phyloP scores from a whole-genome alignment of 2,329 filamentous ascomycete species.

The Neofusicoccum cordaticola region DNA sequence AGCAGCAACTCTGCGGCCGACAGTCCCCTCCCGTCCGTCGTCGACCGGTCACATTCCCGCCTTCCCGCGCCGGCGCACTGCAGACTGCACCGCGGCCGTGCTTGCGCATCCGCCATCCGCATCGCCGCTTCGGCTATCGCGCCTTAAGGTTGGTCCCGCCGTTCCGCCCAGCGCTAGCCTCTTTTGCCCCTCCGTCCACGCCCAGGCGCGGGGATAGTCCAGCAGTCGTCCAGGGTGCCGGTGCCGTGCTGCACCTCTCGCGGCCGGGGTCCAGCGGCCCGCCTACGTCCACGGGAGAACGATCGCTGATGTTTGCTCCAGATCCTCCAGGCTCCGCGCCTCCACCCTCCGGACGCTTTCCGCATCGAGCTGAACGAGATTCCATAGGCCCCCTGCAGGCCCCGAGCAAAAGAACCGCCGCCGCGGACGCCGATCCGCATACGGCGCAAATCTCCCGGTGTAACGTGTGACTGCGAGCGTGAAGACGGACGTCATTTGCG shows the following conservation, averaged over 20 bases:
- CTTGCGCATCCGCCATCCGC: neutral
- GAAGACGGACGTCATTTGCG: constrained; percentile 19
- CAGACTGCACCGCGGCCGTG: constrained; percentile 1
- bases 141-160: constrained; percentile 18
- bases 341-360: neutral
- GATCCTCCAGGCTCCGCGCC: neutral
- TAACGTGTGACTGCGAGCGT: constrained; percentile 14
- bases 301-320: neutral
- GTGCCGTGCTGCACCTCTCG: neutral
- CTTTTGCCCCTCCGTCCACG: neutral
- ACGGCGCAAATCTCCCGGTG: constrained; percentile 10
- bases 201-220: neutral
- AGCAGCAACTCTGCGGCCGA: neutral
- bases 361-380: constrained; percentile 4
- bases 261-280: neutral
- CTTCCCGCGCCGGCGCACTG: neutral
- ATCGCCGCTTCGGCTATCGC: constrained; percentile 15
- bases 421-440: neutral
- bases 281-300: neutral
- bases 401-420: constrained; percentile 14
- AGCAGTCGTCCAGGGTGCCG: neutral
- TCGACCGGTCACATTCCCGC: constrained; percentile 7
- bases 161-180: constrained; percentile 14
- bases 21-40: constrained; percentile 1
- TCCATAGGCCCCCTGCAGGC: neutral